A percentile compares a stretch with the other conserved stretches of the same genome.
Conservation (phyloP, 148 eudicot species). For the Pouteria glomerata region DNA sequence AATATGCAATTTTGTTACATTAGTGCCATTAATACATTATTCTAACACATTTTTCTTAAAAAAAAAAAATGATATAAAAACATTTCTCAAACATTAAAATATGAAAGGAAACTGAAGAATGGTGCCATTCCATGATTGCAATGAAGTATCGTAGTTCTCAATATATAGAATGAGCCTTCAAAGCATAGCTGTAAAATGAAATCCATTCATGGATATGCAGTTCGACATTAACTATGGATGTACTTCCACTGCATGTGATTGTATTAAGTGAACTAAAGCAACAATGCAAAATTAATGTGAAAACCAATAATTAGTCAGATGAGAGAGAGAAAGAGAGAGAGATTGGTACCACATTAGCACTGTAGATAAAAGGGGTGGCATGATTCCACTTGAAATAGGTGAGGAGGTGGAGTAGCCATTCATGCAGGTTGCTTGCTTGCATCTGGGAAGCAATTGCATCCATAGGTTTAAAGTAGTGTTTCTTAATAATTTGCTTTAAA, state of each 20-base stretch:
- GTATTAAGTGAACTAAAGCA: background rate
- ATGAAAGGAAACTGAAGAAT: background rate
- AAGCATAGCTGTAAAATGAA: background rate
- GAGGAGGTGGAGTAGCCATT: conserved; percentile 10
- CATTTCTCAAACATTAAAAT: background rate
- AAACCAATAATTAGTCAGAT: background rate
- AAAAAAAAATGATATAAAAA: no score
- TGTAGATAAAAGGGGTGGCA: conserved; percentile 3
- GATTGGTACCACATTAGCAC: background rate
- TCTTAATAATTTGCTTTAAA: background rate
- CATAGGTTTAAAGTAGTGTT: background rate
- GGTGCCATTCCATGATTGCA: background rate
- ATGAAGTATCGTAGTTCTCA: background rate
- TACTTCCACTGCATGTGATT: background rate
- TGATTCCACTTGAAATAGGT: conserved; percentile 4
- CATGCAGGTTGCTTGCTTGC: conserved; percentile 11
- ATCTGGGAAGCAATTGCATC: conserved; percentile 27
- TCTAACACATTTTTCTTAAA: no score
- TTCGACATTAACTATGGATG: background rate
- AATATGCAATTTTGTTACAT: no score
- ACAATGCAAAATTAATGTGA: background rate
- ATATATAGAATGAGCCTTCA: no score
- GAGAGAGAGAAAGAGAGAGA: background rate
- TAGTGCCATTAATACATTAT: no score
- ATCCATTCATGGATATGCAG: background rate